Conservation (phyloP, 129 eudicot genomes). For the Gnaphalium uliginosum region DNA sequence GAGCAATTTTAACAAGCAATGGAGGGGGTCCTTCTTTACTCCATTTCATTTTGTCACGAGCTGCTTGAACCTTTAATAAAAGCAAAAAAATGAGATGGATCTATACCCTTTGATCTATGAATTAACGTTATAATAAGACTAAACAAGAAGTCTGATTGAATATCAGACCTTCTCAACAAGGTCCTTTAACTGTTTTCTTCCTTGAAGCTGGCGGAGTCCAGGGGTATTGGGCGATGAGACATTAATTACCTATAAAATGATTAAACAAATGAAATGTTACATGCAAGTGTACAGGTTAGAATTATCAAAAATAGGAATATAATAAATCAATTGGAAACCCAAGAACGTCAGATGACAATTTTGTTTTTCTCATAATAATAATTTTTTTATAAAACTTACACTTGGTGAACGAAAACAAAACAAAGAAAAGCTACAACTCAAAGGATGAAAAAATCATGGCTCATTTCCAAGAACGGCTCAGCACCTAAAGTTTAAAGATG, state of each 20-base stretch:
- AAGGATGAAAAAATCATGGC: background rate
- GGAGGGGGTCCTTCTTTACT: conserved; percentile 99
- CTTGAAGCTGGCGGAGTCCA: conserved; percentile 97
- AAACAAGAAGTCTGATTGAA: conserved; percentile 2
- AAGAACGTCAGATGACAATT: background rate
- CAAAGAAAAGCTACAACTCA: background rate
- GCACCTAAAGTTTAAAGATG: background rate
- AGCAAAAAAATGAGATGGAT: conserved; percentile 7
- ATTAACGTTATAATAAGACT: background rate
- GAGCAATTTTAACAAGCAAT: conserved; percentile 94
- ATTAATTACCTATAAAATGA: conserved; percentile 62
- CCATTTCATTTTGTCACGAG: conserved; percentile 99
- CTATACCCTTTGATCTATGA: background rate
- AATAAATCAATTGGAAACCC: background rate
- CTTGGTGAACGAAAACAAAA: too few relatives aligned
- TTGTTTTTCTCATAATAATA: too few relatives aligned
- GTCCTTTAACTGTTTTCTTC: conserved; percentile 92
- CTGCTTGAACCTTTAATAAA: conserved; percentile 78
- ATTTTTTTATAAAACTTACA: too few relatives aligned
- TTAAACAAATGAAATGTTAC: background rate
- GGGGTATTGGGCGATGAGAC: conserved; percentile 98
- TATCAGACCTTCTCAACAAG: conserved; percentile 79
- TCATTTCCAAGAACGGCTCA: background rate
- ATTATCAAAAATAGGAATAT: background rate
- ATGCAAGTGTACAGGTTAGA: background rate